Evolutionary conservation across 1,284 basidiomycete genomes (phyloP), one percentile per base, ranked within the genome.

Genomic region (Wolfiporia cocos): DNA sequence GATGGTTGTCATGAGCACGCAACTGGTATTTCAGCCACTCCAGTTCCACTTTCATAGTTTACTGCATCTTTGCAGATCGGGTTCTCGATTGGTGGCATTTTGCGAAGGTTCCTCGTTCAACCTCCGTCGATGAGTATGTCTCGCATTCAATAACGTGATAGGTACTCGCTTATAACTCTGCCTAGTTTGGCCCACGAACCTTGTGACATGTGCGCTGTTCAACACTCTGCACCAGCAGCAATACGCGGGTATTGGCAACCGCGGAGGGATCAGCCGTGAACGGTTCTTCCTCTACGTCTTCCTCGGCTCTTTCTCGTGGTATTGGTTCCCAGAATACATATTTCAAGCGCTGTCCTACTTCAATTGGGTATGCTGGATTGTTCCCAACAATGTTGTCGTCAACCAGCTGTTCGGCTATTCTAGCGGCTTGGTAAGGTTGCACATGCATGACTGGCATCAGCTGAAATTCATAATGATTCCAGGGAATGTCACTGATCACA

Each of bases 101-200:
- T 70, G 24, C 70, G 76, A 18, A 70, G 77, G 11, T 81, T 81
- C 64, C 67, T 90, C 37, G 82, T 87, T n/a, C 71, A 78, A 42
- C 86, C 88, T 0, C 81, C 85, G 0, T 78, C 79, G 7, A 86
- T 90, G 83, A 84, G 76, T 78, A 57, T 48, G 71, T 52, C 17
- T 12, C 11, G 28, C 26, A 28, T 14, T 40, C 22, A 22, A 19
- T 35, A 12, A 19, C 24, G 14, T 34, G 43, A 36, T n/a, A 17
- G n/a, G 17, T 40, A 31, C 41, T 28, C 14, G 18, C 9, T 7
- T 11, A 21, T n/a, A 14, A 10, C 9, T 21, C 9, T 3, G 20
- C n/a, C 11, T 42, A 78, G 75, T 90, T 49, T 91, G 86, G 87
- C 88, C 87, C 2, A 73, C 77, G 22, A 77, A 73, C 48, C 61